phyloP scores from a whole-genome alignment of 169 alveolate genomes.

The Toxoplasma gondii region DNA sequence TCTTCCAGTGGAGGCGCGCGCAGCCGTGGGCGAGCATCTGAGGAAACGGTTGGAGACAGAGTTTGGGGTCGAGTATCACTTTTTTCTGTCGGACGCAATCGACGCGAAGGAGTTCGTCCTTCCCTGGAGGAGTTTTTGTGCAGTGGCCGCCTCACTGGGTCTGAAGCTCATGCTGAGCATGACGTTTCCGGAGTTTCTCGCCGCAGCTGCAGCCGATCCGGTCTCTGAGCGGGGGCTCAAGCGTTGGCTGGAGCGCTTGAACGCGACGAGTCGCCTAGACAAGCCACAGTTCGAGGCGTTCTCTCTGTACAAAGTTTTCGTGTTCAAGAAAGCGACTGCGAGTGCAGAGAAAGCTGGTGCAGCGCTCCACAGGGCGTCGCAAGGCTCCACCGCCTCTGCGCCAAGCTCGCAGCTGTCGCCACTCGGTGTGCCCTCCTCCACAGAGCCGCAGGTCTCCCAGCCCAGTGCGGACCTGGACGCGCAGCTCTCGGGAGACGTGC shows the following conservation, averaged over 20 bases:
- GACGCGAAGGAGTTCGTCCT: conserved; percentile 77
- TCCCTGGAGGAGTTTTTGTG: conserved; percentile 70
- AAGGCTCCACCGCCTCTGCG: no score
- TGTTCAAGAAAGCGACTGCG: background rate
- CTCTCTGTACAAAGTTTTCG: conserved; percentile 31
- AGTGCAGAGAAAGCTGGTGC: background rate
- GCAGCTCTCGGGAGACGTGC: background rate
- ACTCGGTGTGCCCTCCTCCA: no score
- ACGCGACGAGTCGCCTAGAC: background rate
- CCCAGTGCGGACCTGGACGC: background rate
- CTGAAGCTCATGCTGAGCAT: conserved; percentile 57
- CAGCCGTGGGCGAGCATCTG: conserved; percentile 64
- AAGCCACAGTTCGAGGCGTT: conserved; percentile 40
- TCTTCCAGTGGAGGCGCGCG: conserved; percentile 54
- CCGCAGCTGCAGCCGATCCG: background rate
- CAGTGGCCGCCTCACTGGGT: conserved; percentile 59
- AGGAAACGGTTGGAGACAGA: background rate
- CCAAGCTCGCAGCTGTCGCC: no score
- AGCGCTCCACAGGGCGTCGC: background rate
- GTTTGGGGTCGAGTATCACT: conserved; percentile 77
- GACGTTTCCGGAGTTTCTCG: conserved; percentile 66
- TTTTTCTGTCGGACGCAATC: conserved; percentile 76
- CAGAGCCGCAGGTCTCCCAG: background rate
- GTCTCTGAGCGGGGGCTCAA: background rate
- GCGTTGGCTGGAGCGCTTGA: conserved; percentile 9